A percentile compares a stretch with the other conserved stretches of the same genome.
Conservation (phyloP, 2,329 filamentous ascomycete species). For the Eutypa lata region DNA sequence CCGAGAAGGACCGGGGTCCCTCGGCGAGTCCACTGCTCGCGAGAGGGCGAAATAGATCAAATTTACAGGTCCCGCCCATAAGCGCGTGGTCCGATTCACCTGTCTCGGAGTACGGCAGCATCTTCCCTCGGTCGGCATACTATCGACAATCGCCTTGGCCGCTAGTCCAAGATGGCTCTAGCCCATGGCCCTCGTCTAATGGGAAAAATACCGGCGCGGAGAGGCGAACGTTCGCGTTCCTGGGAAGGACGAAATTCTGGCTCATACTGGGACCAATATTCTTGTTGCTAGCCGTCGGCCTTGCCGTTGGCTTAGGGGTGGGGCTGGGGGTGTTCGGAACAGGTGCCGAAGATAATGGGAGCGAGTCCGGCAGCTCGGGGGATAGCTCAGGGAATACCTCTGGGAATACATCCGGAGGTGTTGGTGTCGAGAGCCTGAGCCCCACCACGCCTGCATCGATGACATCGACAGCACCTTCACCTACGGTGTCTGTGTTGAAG, state of each 20-base stretch:
- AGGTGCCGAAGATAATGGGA: neutral
- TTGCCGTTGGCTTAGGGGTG: constrained; percentile 24
- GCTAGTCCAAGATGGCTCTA: neutral
- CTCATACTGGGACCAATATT: constrained; percentile 21
- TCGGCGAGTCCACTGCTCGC: no score
- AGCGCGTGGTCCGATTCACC: neutral
- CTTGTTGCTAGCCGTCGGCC: constrained; percentile 18
- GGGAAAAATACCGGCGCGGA: neutral
- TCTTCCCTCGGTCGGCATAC: neutral
- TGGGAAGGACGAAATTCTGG: constrained; percentile 22
- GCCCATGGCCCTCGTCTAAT: no score
- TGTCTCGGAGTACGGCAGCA: neutral
- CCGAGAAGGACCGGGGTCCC: neutral
- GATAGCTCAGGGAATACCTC: no score
- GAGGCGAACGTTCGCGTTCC: constrained; percentile 3
- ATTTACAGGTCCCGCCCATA: neutral
- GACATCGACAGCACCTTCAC: constrained; percentile 1
- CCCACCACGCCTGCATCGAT: neutral
- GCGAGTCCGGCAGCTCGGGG: neutral
- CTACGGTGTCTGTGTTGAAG: neutral
- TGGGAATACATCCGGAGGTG: no score
- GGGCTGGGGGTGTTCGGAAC: constrained; percentile 10
- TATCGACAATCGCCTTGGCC: neutral
- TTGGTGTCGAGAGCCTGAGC: neutral
- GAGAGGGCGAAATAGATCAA: no score